Conservation (phyloP, 2,329 filamentous ascomycete genomes). For the Paraphoma sp. region DNA sequence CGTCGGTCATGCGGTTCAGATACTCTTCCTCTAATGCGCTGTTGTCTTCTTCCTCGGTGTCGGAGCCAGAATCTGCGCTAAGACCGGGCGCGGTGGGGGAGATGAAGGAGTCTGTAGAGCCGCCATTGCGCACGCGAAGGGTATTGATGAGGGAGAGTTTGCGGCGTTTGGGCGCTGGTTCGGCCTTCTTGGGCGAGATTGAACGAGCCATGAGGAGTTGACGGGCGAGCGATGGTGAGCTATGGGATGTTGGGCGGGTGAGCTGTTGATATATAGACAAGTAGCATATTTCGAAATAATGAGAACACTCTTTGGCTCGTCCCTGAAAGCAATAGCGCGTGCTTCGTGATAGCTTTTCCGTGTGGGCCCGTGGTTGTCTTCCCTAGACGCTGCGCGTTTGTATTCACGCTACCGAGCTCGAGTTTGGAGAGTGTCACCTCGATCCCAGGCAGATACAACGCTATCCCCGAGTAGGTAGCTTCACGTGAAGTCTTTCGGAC, state of each 20-base stretch:
- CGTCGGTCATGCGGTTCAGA: slow-evolving; percentile 12
- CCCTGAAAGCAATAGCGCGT: not conserved
- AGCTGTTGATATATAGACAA: not conserved
- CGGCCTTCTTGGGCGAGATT: not conserved
- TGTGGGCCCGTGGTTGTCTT: not conserved
- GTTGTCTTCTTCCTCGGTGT: slow-evolving; percentile 16
- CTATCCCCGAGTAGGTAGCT: too few species aligned
- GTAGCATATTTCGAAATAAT: not conserved
- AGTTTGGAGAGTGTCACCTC: too few species aligned
- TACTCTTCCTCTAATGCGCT: slow-evolving; percentile 3
- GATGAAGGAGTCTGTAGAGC: slow-evolving; percentile 2
- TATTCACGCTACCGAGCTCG: not conserved
- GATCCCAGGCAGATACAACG: too few species aligned
- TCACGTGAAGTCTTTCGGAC: too few species aligned
- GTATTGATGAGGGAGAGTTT: slow-evolving; percentile 1
- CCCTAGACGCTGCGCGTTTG: not conserved
- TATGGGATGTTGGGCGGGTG: too few species aligned
- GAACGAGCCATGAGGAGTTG: not conserved
- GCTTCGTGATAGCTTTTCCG: not conserved
- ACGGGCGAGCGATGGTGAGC: not conserved
- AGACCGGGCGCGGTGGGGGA: not conserved
- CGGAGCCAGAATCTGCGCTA: slow-evolving; percentile 3
- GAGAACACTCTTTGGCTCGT: not conserved
- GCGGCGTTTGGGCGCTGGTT: not conserved
- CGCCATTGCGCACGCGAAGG: slow-evolving; percentile 7